phyloP scores from a whole-genome alignment of 2,329 filamentous ascomycete genomes.

The Hymenoscyphus infarciens region DNA sequence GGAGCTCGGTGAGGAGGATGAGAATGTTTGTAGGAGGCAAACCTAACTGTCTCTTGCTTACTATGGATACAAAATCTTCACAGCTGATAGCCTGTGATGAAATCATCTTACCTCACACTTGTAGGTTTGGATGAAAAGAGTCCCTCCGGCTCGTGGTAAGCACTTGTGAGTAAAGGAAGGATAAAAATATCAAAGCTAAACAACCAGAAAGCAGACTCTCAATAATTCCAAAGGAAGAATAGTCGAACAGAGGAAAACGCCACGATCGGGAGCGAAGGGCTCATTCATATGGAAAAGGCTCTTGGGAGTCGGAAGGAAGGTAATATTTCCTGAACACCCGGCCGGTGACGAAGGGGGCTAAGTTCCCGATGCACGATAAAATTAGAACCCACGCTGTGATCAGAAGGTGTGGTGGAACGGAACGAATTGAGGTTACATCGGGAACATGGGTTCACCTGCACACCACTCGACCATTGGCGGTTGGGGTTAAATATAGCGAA shows the following conservation, averaged over 20 bases:
- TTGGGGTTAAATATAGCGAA: slow-evolving; percentile 3
- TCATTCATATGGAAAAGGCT: background rate
- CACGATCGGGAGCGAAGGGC: background rate
- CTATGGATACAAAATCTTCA: background rate
- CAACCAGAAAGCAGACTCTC: background rate
- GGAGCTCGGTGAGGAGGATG: background rate
- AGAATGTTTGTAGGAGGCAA: background rate
- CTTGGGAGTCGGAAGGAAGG: background rate
- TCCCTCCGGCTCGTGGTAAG: background rate
- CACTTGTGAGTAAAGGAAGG: background rate
- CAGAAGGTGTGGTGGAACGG: background rate
- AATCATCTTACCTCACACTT: background rate
- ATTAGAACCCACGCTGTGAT: background rate
- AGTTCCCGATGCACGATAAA: background rate
- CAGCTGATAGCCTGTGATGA: background rate
- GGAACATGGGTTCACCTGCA: background rate
- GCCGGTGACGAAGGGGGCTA: background rate
- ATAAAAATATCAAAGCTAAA: background rate
- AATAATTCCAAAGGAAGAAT: background rate
- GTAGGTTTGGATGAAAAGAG: background rate
- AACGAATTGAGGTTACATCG: slow-evolving; percentile 2
- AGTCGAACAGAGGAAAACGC: background rate
- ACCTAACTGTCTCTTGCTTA: background rate
- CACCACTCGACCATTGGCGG: background rate
- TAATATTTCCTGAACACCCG: background rate